phyloP scores from a whole-genome alignment of 2,329 filamentous ascomycete species.

The Neonectria coccinea region DNA sequence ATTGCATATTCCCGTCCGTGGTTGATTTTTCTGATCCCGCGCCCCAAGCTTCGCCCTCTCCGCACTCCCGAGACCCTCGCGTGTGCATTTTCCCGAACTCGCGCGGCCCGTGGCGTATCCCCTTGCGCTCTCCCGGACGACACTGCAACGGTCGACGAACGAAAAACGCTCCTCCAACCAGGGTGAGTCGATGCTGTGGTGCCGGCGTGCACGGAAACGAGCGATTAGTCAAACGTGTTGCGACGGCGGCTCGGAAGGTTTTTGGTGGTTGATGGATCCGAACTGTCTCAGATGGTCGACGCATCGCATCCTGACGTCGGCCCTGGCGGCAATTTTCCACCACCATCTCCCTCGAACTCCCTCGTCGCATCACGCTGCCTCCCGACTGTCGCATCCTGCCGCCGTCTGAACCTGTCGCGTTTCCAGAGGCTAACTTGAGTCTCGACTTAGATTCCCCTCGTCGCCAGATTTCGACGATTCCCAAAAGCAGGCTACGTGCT shows the following conservation, averaged over 20 bases:
- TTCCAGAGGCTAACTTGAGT: slow-evolving; percentile 33
- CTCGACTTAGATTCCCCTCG: slow-evolving; percentile 30
- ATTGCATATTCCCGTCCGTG: slow-evolving; percentile 34
- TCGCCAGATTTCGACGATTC: slow-evolving; percentile 31
- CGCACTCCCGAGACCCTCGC: slow-evolving; percentile 43
- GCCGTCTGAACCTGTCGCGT: slow-evolving; percentile 17
- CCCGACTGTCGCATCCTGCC: slow-evolving; percentile 29
- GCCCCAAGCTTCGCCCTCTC: slow-evolving; percentile 38
- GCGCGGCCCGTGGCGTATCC: slow-evolving; percentile 37
- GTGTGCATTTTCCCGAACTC: slow-evolving; percentile 45
- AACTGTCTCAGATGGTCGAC: slow-evolving; percentile 40
- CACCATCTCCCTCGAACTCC: slow-evolving; percentile 29
- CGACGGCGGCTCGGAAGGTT: slow-evolving; percentile 36
- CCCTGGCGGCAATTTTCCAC: slow-evolving; percentile 38
- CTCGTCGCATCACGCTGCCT: slow-evolving; percentile 33
- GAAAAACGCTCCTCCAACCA: slow-evolving; percentile 32
- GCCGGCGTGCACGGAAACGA: slow-evolving; percentile 25
- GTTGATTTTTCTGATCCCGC: slow-evolving; percentile 38
- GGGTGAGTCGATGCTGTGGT: slow-evolving; percentile 39
- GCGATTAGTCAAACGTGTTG: slow-evolving; percentile 40
- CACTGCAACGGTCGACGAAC: slow-evolving; percentile 34
- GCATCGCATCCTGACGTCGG: slow-evolving; percentile 43
- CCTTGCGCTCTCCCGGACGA: slow-evolving; percentile 40
- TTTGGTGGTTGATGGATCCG: slow-evolving; percentile 40
- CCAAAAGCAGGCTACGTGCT: slow-evolving; percentile 19